These are phyloP conservation scores for Penicillium roqueforti DNA, from an alignment of 495 filamentous ascomycete genomes.

Conservation along the genomic window DNA sequence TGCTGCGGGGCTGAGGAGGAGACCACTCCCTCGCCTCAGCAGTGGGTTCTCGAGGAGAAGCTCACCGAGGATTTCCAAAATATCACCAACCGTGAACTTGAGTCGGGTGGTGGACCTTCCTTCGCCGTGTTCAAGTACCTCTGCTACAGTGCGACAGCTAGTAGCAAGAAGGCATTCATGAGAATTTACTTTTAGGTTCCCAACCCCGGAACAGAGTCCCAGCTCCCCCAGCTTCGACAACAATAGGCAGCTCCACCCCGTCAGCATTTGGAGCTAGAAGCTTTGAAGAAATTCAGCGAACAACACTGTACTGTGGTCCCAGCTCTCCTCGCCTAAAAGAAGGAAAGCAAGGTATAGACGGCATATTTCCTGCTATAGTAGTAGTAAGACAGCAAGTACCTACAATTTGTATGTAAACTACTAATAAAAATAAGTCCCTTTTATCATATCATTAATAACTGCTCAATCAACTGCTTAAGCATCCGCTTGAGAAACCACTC, in stretches of 20 bases:
- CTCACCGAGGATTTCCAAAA: not conserved
- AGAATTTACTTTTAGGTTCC: conserved; percentile 6
- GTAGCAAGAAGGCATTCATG: conserved; percentile 7
- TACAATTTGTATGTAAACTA: too few species aligned
- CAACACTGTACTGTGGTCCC: not conserved
- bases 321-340: not conserved
- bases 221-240: not conserved
- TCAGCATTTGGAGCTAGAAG: not conserved
- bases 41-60: not conserved
- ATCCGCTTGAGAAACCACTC: too few species aligned
- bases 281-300: not conserved
- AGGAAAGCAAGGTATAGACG: not conserved
- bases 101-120: not conserved
- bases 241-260: not conserved
- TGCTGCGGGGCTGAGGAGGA: too few species aligned
- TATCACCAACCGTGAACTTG: not conserved
- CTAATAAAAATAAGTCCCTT: too few species aligned
- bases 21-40: not conserved
- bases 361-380: not conserved
- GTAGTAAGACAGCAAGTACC: too few species aligned
- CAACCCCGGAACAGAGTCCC: not conserved
- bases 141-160: not conserved
- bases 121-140: not conserved
- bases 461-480: too few species aligned
- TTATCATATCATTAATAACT: too few species aligned